Percentiles rank a stretch among this genome's conserved stretches.
phyloP scores from a whole-genome alignment of 768 basidiomycete species.

The Collybiopsis confluens region DNA sequence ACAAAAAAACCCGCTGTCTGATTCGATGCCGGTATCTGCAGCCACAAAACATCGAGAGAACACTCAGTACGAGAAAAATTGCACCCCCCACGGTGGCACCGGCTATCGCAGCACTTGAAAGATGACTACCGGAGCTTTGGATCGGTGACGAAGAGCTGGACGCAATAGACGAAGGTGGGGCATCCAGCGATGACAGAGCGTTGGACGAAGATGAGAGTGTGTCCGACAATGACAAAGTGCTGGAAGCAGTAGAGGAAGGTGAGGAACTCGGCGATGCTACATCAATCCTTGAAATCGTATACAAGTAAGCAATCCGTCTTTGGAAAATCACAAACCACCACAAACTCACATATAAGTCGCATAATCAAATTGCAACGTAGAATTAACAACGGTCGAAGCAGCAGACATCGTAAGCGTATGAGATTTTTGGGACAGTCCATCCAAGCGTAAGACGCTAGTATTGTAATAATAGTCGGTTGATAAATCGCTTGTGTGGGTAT shows the following conservation, averaged over 20 bases:
- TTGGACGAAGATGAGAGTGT: no score
- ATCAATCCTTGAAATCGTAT: no score
- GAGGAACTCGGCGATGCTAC: no score
- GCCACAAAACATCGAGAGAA: neutral
- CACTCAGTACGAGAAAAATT: neutral
- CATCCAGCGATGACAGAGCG: no score
- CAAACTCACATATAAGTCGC: conserved; percentile 5
- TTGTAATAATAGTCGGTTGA: neutral
- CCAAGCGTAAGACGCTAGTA: neutral
- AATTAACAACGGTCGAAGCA: conserved; percentile 1
- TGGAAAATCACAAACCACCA: neutral
- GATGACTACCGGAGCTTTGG: neutral
- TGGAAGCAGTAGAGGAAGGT: no score
- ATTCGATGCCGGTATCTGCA: neutral
- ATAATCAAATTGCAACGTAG: conserved; percentile 8
- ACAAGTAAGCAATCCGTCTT: no score
- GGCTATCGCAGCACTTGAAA: neutral
- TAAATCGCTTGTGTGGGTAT: neutral
- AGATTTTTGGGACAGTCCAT: neutral
- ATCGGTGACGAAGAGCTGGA: neutral
- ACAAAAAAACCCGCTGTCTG: neutral
- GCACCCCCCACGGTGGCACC: neutral
- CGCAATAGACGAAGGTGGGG: no score
- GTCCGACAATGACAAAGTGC: no score
- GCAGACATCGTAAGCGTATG: conserved; percentile 2